Conservation (phyloP, 768 basidiomycete species). For the Dendrothele bispora region DNA sequence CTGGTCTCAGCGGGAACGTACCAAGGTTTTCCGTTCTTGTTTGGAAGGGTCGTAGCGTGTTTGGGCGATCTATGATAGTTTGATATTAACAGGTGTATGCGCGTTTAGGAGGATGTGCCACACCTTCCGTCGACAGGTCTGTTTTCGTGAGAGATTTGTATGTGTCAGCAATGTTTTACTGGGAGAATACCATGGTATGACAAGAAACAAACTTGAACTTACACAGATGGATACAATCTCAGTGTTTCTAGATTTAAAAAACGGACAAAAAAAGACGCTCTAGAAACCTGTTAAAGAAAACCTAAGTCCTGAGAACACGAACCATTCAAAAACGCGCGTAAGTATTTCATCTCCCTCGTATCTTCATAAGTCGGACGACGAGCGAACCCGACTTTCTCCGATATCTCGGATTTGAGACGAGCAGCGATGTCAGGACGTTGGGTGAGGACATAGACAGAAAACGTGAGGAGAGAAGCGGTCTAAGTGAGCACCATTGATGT, state of each 20-base stretch:
- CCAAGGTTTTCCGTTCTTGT: slow-evolving; percentile 18
- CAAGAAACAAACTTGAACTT: too few species aligned
- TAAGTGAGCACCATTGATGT: too few species aligned
- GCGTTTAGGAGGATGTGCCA: too few species aligned
- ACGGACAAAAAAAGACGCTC: not conserved
- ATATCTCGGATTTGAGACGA: slow-evolving; percentile 51
- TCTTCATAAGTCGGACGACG: slow-evolving; percentile 53
- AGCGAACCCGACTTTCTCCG: slow-evolving; percentile 41
- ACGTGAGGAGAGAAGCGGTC: slow-evolving; percentile 54
- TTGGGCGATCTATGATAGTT: slow-evolving; percentile 19
- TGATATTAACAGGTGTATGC: too few species aligned
- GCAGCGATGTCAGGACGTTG: slow-evolving; percentile 46
- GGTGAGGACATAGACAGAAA: slow-evolving; percentile 54
- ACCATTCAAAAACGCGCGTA: slow-evolving; percentile 59
- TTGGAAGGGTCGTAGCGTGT: slow-evolving; percentile 17
- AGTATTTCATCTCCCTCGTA: slow-evolving; percentile 57
- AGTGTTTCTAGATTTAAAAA: slow-evolving; percentile 46
- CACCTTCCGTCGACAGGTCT: too few species aligned
- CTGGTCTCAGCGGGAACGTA: slow-evolving; percentile 29
- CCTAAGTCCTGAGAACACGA: slow-evolving; percentile 7
- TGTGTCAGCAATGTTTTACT: too few species aligned
- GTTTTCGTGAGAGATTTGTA: too few species aligned
- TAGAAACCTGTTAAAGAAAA: too few species aligned
- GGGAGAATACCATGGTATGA: too few species aligned
- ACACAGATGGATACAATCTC: slow-evolving; percentile 54